Evolutionary conservation across 768 basidiomycete species (phyloP), one percentile per base, ranked within the genome.

Genomic region (Podaxis carcinomalis): DNA sequence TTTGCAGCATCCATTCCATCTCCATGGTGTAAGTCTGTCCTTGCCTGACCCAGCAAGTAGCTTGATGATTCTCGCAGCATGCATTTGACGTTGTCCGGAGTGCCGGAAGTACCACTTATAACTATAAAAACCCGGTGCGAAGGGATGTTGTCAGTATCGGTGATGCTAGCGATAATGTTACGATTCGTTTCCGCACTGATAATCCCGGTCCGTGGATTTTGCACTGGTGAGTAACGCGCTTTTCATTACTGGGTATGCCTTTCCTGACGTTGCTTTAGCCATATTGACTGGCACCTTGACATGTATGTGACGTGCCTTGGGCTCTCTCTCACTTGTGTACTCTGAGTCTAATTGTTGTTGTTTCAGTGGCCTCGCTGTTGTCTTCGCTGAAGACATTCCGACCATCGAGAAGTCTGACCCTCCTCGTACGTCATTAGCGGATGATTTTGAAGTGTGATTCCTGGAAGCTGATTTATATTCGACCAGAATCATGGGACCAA

Each of bases 201-300:
- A 87, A 87, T 68, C 73, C 85, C 0, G 86, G 86, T 6, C 78
- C 80, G 9, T 84, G 82, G 78, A 72, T 76, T 66, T 63, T 76
- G 35, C 76, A 75, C 46, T 72, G 73, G 73, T 74, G 53, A 44
- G 66, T 63, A 32, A 70, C 55, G 39, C 23, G n/a, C 74, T 13
- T 73, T 75, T 53, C 75, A 72, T 69, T 69, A 49, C 46, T 63
- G 4, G 54, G 50, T 5, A 19, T n/a, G 44, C 39, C 51, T 51
- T 65, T 37, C 36, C 55, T 59, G 10, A 37, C 47, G 57, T 10
- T 40, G 44, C 32, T 49, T 27, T 23, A 72, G 72, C 53, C 74
- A 74, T 52, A 71, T 74, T 52, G 75, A 77, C 56, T 74, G 73
- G 70, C 75, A 77, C 63, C 65, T 77, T 11, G 73, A 76, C n/a